These are phyloP conservation scores for Fusarium sp. DNA, from an alignment of 2,329 filamentous ascomycete species.

Conservation along the genomic window DNA sequence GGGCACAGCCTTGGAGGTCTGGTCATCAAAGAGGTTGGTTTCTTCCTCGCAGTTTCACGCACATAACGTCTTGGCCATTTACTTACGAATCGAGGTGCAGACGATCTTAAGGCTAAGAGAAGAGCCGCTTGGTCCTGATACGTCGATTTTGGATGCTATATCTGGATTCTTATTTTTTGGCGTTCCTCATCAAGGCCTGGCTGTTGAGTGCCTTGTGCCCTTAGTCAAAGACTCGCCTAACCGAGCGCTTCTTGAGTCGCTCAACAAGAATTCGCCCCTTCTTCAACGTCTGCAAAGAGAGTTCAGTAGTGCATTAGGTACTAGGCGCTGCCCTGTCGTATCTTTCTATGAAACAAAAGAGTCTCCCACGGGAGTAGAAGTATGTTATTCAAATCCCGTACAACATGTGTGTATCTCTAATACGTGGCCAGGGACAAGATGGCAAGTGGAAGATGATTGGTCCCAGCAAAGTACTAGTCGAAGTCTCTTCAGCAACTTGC, in stretches of 20 bases:
- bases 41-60: too few species aligned
- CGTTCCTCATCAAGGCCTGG: background rate
- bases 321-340: fast-evolving
- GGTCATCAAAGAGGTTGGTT: slow-evolving; percentile 3
- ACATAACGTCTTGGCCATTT: too few species aligned
- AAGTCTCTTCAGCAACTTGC: background rate
- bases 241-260: background rate
- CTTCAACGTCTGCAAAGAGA: background rate
- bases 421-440: fast-evolving
- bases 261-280: background rate
- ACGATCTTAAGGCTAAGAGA: background rate
- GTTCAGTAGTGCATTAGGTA: fast-evolving
- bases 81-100: background rate
- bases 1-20: slow-evolving; percentile 5
- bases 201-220: background rate
- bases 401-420: background rate
- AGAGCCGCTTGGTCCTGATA: fast-evolving
- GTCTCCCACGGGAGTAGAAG: background rate
- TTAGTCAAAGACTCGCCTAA: background rate
- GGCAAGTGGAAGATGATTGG: background rate
- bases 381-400: background rate
- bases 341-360: slow-evolving; percentile 7
- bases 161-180: slow-evolving; percentile 7
- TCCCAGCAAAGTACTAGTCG: background rate
- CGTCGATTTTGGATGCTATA: fast-evolving